Conservation (phyloP, 768 basidiomycete genomes). For the Paxillus ammoniavirescens region DNA sequence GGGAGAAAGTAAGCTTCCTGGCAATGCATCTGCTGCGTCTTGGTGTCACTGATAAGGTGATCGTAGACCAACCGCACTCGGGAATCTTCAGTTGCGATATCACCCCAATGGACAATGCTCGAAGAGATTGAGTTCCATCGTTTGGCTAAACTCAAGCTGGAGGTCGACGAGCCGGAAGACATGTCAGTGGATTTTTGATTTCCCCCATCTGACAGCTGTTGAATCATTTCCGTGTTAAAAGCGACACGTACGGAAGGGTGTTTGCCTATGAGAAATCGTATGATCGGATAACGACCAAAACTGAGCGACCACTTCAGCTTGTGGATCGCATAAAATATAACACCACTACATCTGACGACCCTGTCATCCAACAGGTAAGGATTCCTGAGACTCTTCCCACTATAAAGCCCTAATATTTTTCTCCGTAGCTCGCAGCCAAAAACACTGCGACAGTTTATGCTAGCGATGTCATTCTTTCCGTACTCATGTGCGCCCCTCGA, state of each 20-base stretch:
- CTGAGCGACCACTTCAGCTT: conserved; percentile 85
- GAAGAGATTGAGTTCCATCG: conserved; percentile 98
- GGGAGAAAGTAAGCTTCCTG: conserved; percentile 74
- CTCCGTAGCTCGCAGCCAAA: conserved; percentile 70
- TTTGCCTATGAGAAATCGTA: conserved; percentile 93
- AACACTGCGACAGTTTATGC: conserved; percentile 86
- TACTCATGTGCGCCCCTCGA: conserved; percentile 94
- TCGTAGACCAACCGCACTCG: conserved; percentile 74
- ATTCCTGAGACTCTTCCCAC: neutral
- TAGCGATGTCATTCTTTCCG: conserved; percentile 92
- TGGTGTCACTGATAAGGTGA: conserved; percentile 4
- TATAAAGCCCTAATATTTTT: conserved; percentile 4
- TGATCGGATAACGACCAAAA: conserved; percentile 93
- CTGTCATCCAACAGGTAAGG: conserved; percentile 85
- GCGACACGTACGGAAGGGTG: conserved; percentile 85
- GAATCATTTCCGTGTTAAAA: conserved; percentile 28
- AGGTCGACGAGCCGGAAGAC: conserved; percentile 89
- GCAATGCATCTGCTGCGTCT: neutral
- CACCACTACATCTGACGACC: conserved; percentile 96
- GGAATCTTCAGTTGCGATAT: conserved; percentile 92
- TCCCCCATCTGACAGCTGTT: neutral
- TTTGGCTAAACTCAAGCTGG: conserved; percentile 86
- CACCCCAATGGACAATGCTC: conserved; percentile 88
- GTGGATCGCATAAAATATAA: conserved; percentile 97
- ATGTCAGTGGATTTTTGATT: conserved; percentile 53